These are phyloP conservation scores for Cutaneotrichosporon cyanovorans DNA, from an alignment of 1,284 basidiomycete genomes.

Conservation along the genomic window DNA sequence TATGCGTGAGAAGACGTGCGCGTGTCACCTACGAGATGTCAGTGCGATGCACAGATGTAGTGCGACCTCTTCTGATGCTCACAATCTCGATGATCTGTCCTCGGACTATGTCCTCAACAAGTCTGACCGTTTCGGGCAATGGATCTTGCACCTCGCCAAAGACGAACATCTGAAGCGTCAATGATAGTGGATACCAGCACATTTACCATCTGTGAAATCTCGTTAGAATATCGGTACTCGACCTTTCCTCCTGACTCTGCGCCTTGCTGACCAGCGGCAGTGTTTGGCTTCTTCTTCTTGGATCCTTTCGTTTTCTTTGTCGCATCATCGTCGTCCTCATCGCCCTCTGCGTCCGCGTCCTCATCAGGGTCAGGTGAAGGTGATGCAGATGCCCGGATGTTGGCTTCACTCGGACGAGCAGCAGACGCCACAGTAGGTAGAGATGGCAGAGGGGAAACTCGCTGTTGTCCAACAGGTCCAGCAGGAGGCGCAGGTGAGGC, in stretches of 20 bases:
- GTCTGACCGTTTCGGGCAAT: slow-evolving; percentile 73
- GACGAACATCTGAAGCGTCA: slow-evolving; percentile 71
- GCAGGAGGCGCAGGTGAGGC: slow-evolving; percentile 1
- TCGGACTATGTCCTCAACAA: slow-evolving; percentile 93
- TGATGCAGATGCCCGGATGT: slow-evolving; percentile 9
- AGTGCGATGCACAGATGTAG: neutral
- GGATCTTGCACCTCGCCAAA: slow-evolving; percentile 93
- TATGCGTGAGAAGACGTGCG: slow-evolving; percentile 72
- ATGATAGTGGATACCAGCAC: neutral
- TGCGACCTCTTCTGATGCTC: slow-evolving; percentile 24
- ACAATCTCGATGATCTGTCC: slow-evolving; percentile 89
- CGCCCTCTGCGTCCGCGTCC: slow-evolving; percentile 29
- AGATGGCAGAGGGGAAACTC: too few relatives aligned
- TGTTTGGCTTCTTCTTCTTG: slow-evolving; percentile 23
- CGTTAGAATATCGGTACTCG: slow-evolving; percentile 66
- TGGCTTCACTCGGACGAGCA: neutral
- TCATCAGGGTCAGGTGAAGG: slow-evolving; percentile 26
- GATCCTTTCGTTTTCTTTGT: slow-evolving; percentile 17
- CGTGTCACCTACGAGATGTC: slow-evolving; percentile 64
- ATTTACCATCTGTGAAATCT: slow-evolving; percentile 73
- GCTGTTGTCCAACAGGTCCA: neutral
- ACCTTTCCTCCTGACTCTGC: slow-evolving; percentile 17
- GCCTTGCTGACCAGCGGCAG: slow-evolving; percentile 2
- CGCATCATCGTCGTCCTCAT: slow-evolving; percentile 29
- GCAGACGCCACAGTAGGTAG: neutral